Conservation (phyloP, 352 stramenopile genomes). For the Globisporangium nagaii region DNA sequence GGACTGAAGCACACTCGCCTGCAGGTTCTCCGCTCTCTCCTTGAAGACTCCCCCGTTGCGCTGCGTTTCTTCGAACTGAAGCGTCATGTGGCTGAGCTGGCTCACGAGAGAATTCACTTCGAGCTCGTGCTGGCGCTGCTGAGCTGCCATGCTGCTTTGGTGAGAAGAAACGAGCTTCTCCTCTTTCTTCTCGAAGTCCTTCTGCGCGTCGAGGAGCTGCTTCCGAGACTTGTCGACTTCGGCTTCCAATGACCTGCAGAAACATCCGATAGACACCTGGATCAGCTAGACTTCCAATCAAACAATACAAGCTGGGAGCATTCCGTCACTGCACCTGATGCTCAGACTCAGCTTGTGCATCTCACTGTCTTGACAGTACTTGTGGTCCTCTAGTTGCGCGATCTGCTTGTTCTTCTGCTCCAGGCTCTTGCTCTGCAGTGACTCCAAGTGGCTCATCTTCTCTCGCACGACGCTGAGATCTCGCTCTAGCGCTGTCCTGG, state of each 20-base stretch:
- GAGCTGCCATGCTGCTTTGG: conserved; percentile 25
- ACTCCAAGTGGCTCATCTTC: conserved; percentile 43
- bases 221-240: conserved; percentile 51
- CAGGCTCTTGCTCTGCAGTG: conserved; percentile 30
- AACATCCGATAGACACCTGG: too few relatives aligned
- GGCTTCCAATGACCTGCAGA: conserved; percentile 18
- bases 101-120: conserved; percentile 29
- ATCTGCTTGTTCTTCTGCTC: conserved; percentile 56
- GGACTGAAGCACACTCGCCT: conserved; percentile 39
- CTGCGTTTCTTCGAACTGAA: conserved; percentile 34
- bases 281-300: too few relatives aligned
- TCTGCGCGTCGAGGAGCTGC: conserved; percentile 39
- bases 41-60: conserved; percentile 20
- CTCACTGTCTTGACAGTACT: conserved; percentile 54
- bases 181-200: conserved; percentile 40
- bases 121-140: conserved; percentile 38
- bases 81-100: conserved; percentile 32
- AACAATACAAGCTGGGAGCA: too few relatives aligned
- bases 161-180: conserved; percentile 24
- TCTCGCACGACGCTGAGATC: conserved; percentile 45
- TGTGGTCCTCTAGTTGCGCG: conserved; percentile 51
- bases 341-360: conserved; percentile 36
- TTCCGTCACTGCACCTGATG: conserved; percentile 22
- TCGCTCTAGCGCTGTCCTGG: conserved; percentile 43
- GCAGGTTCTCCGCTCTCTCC: conserved; percentile 39